Percentiles rank a stretch among this genome's conserved stretches.
Evolutionary conservation across 139 green algal genomes (phyloP).

Genomic region (Klebsormidium nitens): DNA sequence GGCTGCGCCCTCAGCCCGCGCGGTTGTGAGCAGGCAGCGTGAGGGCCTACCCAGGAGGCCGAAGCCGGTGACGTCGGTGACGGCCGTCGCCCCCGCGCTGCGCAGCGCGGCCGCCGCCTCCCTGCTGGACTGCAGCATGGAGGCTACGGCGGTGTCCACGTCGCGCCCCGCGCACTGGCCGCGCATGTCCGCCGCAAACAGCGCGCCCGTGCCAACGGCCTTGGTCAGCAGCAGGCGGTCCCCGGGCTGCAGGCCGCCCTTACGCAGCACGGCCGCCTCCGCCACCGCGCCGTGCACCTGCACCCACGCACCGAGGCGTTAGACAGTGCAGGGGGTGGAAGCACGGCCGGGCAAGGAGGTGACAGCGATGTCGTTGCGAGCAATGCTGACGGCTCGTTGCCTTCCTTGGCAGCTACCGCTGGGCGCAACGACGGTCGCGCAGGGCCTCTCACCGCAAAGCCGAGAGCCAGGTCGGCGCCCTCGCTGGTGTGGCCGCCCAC

Average conservation of each 20-base stretch:
- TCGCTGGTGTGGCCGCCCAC: constrained; percentile 79
- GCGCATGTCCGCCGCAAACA: constrained; percentile 73
- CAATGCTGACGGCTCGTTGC: too few species aligned
- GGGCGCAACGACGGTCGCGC: too few species aligned
- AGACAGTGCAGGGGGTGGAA: too few species aligned
- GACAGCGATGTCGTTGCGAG: too few species aligned
- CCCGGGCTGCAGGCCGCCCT: constrained; percentile 51
- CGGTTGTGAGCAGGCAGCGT: too few species aligned
- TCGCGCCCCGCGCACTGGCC: constrained; percentile 35
- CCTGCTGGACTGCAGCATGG: constrained; percentile 59
- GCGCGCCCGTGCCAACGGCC: constrained; percentile 53
- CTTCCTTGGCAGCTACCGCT: too few species aligned
- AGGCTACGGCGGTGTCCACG: constrained; percentile 42
- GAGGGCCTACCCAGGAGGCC: constrained; percentile 80
- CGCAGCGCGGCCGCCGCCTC: constrained; percentile 48
- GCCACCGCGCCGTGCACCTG: constrained; percentile 52
- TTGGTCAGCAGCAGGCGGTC: constrained; percentile 87
- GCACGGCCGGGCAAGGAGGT: too few species aligned
- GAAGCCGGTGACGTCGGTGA: constrained; percentile 92
- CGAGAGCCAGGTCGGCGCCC: constrained; percentile 65
- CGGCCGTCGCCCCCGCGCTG: constrained; percentile 52
- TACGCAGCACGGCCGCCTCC: too few species aligned
- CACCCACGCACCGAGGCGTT: too few species aligned
- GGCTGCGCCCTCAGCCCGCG: too few species aligned
- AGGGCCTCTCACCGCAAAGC: constrained; percentile 63